Conservation (phyloP, 768 basidiomycete species). For the Boletus patriciae region DNA sequence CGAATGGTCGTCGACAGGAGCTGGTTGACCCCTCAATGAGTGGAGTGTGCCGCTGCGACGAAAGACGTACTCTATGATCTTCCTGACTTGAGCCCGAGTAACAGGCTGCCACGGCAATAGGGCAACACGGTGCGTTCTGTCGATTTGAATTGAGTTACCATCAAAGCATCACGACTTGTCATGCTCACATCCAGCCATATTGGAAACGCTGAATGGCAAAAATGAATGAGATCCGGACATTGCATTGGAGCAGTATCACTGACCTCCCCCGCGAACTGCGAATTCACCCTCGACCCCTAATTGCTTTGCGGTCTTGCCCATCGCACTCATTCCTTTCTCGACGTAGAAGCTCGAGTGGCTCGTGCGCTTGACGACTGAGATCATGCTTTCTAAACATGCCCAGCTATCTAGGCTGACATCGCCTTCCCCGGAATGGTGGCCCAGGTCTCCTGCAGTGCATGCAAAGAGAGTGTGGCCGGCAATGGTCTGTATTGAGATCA, state of each 20-base stretch:
- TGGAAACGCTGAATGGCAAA: constrained; percentile 62
- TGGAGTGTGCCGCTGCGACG: background rate
- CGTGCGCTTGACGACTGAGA: constrained; percentile 73
- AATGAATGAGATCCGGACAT: constrained; percentile 2
- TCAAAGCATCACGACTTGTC: background rate
- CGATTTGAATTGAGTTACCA: constrained; percentile 1
- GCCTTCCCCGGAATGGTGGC: constrained; percentile 60
- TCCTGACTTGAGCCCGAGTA: constrained; percentile 82
- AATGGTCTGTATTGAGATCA: constrained; percentile 77
- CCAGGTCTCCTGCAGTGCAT: constrained; percentile 82
- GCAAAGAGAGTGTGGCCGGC: constrained; percentile 78
- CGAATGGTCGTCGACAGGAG: constrained; percentile 63
- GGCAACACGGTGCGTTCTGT: constrained; percentile 81
- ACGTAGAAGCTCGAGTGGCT: constrained; percentile 86
- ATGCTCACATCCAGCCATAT: constrained; percentile 73
- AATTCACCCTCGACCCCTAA: constrained; percentile 67
- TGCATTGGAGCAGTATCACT: constrained; percentile 26
- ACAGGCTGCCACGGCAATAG: constrained; percentile 73
- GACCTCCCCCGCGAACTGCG: constrained; percentile 75
- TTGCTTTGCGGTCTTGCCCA: constrained; percentile 75
- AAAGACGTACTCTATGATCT: constrained; percentile 65
- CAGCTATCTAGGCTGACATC: constrained; percentile 84
- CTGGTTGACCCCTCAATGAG: constrained; percentile 35
- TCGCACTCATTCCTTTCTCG: constrained; percentile 82
- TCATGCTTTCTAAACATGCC: constrained; percentile 75